These are phyloP conservation scores for Monosporascus sp. DNA, from an alignment of 2,329 filamentous ascomycete species.

Conservation along the genomic window DNA sequence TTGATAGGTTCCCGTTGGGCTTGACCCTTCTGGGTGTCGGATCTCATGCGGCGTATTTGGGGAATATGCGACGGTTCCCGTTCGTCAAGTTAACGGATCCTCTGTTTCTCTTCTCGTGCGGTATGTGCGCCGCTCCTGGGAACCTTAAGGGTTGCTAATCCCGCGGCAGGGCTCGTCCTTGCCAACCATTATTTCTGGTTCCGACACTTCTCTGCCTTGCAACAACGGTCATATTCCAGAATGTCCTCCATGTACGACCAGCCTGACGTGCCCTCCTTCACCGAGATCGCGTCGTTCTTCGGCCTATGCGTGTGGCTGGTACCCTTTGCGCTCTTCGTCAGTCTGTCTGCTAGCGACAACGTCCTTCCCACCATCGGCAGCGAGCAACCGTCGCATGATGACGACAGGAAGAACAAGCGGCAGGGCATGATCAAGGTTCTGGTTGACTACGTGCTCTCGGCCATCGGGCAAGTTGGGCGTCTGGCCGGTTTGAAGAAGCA, in stretches of 20 bases:
- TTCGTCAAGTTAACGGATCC: slow-evolving; percentile 85
- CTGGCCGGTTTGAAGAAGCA: slow-evolving; percentile 36
- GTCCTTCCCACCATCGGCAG: slow-evolving; percentile 88
- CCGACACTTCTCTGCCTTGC: slow-evolving; percentile 72
- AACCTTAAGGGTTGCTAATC: slow-evolving; percentile 1
- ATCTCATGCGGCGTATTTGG: slow-evolving; percentile 80
- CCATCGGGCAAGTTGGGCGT: slow-evolving; percentile 42
- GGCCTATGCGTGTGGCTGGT: slow-evolving; percentile 95
- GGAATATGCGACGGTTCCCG: slow-evolving; percentile 71
- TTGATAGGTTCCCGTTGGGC: slow-evolving; percentile 81
- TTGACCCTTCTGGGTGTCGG: slow-evolving; percentile 70
- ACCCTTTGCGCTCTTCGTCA: slow-evolving; percentile 92
- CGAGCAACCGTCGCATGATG: slow-evolving; percentile 49
- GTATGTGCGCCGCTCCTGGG: slow-evolving; percentile 41
- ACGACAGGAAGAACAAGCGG: slow-evolving; percentile 44
- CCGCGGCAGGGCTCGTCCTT: slow-evolving; percentile 67
- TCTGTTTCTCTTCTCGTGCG: slow-evolving; percentile 76
- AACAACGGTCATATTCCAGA: slow-evolving; percentile 52
- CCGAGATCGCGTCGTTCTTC: slow-evolving; percentile 93
- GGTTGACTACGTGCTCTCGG: slow-evolving; percentile 52
- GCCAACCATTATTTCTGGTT: slow-evolving; percentile 96
- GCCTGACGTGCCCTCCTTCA: slow-evolving; percentile 70
- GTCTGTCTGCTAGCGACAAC: slow-evolving; percentile 88
- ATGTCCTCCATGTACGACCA: slow-evolving; percentile 58
- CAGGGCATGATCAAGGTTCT: slow-evolving; percentile 64